A percentile compares a stretch with the other conserved stretches of the same genome.
phyloP scores from a whole-genome alignment of 2,329 filamentous ascomycete genomes.

The Phaeosphaeria sp. region DNA sequence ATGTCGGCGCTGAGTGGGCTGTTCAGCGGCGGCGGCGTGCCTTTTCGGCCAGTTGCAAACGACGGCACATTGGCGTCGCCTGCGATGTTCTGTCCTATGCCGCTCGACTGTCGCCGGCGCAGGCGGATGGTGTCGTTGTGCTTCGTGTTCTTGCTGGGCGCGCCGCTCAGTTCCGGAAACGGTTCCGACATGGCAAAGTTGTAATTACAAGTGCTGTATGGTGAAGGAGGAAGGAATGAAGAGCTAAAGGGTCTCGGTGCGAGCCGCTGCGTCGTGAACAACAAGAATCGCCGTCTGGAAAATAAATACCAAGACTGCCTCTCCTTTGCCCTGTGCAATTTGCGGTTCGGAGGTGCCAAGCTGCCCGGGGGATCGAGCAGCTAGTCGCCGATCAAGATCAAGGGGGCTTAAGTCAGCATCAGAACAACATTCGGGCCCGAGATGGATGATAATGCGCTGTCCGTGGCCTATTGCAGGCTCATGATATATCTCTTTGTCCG shows the following conservation, averaged over 20 bases:
- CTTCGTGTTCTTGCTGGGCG: conserved; percentile 15
- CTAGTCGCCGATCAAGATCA: background rate
- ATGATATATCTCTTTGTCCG: background rate
- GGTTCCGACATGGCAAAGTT: conserved; percentile 36
- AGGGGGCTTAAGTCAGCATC: conserved; percentile 5
- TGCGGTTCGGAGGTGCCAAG: conserved; percentile 20
- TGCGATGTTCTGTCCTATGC: conserved; percentile 59
- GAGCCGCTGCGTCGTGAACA: background rate
- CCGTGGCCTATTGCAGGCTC: background rate
- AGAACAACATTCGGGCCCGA: background rate
- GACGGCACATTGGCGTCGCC: conserved; percentile 60
- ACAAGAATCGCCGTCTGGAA: background rate
- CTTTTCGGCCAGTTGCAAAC: conserved; percentile 53
- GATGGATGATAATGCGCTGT: background rate
- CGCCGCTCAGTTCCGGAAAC: conserved; percentile 39
- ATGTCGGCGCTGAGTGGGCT: conserved; percentile 18
- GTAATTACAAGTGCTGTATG: background rate
- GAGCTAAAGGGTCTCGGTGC: background rate
- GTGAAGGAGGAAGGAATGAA: background rate
- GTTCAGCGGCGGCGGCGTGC: conserved; percentile 30
- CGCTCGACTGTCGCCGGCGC: conserved; percentile 55
- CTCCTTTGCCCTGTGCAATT: conserved; percentile 12
- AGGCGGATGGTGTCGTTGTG: conserved; percentile 18
- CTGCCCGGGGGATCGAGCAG: background rate
- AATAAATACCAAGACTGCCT: background rate